A percentile compares a stretch with the other conserved stretches of the same genome.
Evolutionary conservation across 495 filamentous ascomycete species (phyloP).

Genomic region (Aspergillus ellipticus): DNA sequence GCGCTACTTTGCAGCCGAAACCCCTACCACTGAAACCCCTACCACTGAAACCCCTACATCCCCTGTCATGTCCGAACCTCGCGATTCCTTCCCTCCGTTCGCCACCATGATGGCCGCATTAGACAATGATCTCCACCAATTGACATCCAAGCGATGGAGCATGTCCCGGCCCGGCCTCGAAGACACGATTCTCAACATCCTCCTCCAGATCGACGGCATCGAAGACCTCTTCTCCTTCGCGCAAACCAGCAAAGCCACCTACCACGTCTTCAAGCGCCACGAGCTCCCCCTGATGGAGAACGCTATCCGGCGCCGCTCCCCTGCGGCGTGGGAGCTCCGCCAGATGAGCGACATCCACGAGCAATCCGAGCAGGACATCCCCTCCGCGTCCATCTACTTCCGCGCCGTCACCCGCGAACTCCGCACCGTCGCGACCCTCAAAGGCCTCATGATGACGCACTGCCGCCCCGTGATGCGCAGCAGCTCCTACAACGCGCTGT

Average conservation of each 20-base stretch:
- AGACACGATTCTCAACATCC: neutral
- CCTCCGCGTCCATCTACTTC: constrained; percentile 5
- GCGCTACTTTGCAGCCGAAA: neutral
- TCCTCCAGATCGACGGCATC: constrained; percentile 8
- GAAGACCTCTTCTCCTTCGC: constrained; percentile 9
- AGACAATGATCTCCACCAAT: neutral
- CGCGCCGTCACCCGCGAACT: constrained; percentile 8
- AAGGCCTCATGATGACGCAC: constrained; percentile 6
- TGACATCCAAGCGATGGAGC: neutral
- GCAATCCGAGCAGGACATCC: neutral
- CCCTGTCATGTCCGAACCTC: neutral
- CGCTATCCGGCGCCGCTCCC: constrained; percentile 3
- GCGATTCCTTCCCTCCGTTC: neutral
- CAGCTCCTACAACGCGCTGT: neutral
- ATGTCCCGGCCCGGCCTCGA: neutral
- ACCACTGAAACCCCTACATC: neutral
- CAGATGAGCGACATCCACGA: constrained; percentile 6
- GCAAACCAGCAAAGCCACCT: constrained; percentile 6
- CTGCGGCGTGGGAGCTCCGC: constrained; percentile 11
- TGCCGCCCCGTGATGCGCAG: neutral
- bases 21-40: neutral
- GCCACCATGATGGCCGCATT: neutral
- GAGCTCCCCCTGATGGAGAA: constrained; percentile 9
- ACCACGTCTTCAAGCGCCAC: constrained; percentile 8
- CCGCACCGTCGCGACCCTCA: neutral